Evolutionary conservation across 805 yeast genomes (phyloP).

Genomic region (Saccharomycopsis capsularis): DNA sequence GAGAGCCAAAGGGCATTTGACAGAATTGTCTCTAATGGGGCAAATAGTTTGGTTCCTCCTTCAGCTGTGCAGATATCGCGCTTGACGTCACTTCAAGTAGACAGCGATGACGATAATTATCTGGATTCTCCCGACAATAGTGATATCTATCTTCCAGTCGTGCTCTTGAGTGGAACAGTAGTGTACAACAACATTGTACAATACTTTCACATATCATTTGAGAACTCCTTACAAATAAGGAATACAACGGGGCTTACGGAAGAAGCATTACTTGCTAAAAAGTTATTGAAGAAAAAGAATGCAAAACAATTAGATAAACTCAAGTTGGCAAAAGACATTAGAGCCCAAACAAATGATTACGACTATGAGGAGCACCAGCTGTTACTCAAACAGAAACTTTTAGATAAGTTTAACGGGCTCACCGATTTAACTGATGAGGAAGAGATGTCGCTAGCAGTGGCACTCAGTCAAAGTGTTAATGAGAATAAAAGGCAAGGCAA

Average conservation of each 20-base stretch:
- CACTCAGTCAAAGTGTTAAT: slow-evolving; percentile 16
- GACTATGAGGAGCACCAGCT: slow-evolving; percentile 5
- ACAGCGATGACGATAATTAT: not conserved
- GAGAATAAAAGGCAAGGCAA: not conserved
- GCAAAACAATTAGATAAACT: slow-evolving; percentile 3
- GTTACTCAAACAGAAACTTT: not conserved
- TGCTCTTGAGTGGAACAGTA: slow-evolving; percentile 15
- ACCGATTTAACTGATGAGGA: slow-evolving; percentile 17
- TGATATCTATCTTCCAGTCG: slow-evolving; percentile 5
- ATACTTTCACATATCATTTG: slow-evolving; percentile 20
- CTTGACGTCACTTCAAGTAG: not conserved
- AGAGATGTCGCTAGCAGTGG: slow-evolving; percentile 18
- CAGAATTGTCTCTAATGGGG: too few species aligned
- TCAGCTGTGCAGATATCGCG: slow-evolving; percentile 10
- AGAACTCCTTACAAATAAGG: slow-evolving; percentile 10
- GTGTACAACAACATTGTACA: slow-evolving; percentile 17
- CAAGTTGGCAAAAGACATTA: slow-evolving; percentile 5
- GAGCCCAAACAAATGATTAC: slow-evolving; percentile 12
- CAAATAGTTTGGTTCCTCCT: slow-evolving; percentile 1
- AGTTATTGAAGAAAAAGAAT: slow-evolving; percentile 1
- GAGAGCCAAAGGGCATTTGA: not conserved
- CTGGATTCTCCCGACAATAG: not conserved
- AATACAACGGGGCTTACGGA: slow-evolving; percentile 8
- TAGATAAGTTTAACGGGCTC: slow-evolving; percentile 16
- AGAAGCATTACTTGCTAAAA: slow-evolving; percentile 4